Evolutionary conservation across 495 filamentous ascomycete species (phyloP).

Genomic region (Penicillium roqueforti): DNA sequence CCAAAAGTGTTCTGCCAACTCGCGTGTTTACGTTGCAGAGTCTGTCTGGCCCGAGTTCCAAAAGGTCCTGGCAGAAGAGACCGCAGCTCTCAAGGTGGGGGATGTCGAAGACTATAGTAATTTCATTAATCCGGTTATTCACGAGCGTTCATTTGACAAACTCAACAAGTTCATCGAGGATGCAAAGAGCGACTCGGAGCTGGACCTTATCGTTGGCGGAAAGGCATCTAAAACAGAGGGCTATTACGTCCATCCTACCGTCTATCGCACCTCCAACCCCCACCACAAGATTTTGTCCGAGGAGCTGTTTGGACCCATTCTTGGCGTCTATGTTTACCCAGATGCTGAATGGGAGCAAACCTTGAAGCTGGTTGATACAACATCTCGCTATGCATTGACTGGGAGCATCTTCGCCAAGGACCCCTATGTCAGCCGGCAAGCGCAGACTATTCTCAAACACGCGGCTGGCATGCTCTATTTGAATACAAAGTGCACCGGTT

Average conservation of each 20-base stretch:
- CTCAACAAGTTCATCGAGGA: slow-evolving; percentile 58
- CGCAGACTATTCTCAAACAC: slow-evolving; percentile 65
- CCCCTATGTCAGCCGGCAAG: slow-evolving; percentile 57
- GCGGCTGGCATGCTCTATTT: slow-evolving; percentile 81
- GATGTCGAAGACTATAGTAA: slow-evolving; percentile 53
- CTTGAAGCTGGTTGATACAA: slow-evolving; percentile 54
- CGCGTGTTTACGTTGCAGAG: slow-evolving; percentile 66
- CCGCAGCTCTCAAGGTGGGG: slow-evolving; percentile 43
- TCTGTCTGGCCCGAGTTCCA: slow-evolving; percentile 61
- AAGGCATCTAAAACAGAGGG: slow-evolving; percentile 60
- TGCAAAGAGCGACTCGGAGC: slow-evolving; percentile 56
- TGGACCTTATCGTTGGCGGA: slow-evolving; percentile 65
- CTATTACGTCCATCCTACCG: slow-evolving; percentile 67
- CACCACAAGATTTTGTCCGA: slow-evolving; percentile 59
- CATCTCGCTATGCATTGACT: slow-evolving; percentile 66
- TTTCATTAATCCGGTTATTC: slow-evolving; percentile 75
- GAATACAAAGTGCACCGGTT: slow-evolving; percentile 75
- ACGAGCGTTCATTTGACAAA: slow-evolving; percentile 64
- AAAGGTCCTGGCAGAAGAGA: slow-evolving; percentile 43
- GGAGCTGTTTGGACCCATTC: slow-evolving; percentile 75
- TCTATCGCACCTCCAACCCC: slow-evolving; percentile 60
- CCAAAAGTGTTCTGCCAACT: slow-evolving; percentile 82
- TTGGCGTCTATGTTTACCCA: slow-evolving; percentile 66
- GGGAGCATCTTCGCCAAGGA: slow-evolving; percentile 72
- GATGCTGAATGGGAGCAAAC: slow-evolving; percentile 53